These are phyloP conservation scores for Aspergillus fijiensis DNA, from an alignment of 2,329 filamentous ascomycete species.

Conservation along the genomic window DNA sequence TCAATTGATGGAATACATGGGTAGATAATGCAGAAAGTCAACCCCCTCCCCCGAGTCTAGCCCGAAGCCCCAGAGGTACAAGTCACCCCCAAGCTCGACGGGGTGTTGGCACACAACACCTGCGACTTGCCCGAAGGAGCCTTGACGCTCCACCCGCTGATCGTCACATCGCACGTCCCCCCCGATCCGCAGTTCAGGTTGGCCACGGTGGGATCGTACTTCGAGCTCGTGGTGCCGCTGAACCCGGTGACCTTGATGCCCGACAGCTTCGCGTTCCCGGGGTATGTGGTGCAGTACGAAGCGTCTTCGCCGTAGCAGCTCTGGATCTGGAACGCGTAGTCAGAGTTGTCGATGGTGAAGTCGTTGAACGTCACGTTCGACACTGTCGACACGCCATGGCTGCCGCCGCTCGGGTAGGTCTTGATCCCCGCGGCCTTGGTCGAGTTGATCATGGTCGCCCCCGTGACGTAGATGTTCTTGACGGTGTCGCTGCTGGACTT, in stretches of 20 bases:
- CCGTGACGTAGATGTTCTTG: conserved; percentile 44
- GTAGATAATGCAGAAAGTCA: too few relatives aligned
- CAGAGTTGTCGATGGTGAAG: conserved; percentile 39
- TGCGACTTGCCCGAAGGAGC: conserved; percentile 34
- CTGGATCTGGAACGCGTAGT: conserved; percentile 50
- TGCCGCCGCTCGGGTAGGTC: conserved; percentile 42
- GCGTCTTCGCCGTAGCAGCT: conserved; percentile 44
- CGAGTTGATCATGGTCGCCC: conserved; percentile 43
- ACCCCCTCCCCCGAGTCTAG: conserved; percentile 8
- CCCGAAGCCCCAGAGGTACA: conserved; percentile 39
- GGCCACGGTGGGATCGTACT: conserved; percentile 36
- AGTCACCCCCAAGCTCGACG: conserved; percentile 30
- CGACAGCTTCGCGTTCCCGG: conserved; percentile 35
- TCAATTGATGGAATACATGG: too few relatives aligned
- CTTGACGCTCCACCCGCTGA: conserved; percentile 36
- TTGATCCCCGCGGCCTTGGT: conserved; percentile 52
- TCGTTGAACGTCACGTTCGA: conserved; percentile 45
- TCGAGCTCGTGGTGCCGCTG: conserved; percentile 39
- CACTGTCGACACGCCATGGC: conserved; percentile 40
- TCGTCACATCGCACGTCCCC: conserved; percentile 40
- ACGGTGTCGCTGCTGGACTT: conserved; percentile 43
- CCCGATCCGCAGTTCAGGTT: conserved; percentile 41
- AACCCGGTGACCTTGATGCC: conserved; percentile 41
- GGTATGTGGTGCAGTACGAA: conserved; percentile 37
- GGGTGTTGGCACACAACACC: conserved; percentile 38